Conservation (phyloP, 148 eudicot species). For the Gaultheria prostrata region DNA sequence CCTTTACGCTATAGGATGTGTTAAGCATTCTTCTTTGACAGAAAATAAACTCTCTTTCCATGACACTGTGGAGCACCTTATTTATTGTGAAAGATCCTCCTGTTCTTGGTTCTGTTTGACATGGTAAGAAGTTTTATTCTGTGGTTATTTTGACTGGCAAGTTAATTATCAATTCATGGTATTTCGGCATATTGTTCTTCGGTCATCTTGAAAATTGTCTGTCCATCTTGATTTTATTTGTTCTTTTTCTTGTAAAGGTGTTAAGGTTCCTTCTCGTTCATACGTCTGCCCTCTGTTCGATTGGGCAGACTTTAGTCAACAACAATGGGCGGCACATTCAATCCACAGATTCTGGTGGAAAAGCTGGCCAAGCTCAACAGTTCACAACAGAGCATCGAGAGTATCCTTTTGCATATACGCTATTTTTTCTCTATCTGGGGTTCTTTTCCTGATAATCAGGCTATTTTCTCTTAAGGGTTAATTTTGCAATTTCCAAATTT, state of each 20-base stretch:
- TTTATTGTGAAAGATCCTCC: not conserved
- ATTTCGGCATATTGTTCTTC: not conserved
- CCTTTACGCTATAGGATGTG: not conserved
- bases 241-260: constrained; percentile 7
- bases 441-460: not conserved
- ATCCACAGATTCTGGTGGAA: constrained; percentile 77
- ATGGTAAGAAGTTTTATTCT: not conserved
- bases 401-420: constrained; percentile 52
- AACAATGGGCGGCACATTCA: constrained; percentile 76
- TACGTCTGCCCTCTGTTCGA: constrained; percentile 30
- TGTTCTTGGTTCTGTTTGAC: not conserved
- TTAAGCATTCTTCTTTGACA: not conserved
- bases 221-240: constrained; percentile 7
- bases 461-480: not conserved
- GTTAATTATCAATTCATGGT: not conserved
- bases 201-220: not conserved
- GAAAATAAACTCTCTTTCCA: not conserved
- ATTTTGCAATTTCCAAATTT: not conserved
- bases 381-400: constrained; percentile 93
- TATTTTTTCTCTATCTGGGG: not conserved
- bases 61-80: not conserved
- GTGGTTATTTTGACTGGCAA: not conserved
- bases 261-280: constrained; percentile 20
- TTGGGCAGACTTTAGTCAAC: constrained; percentile 29
- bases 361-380: constrained; percentile 80